Conservation (phyloP, 139 green algal species). For the Bryopsis sp. region DNA sequence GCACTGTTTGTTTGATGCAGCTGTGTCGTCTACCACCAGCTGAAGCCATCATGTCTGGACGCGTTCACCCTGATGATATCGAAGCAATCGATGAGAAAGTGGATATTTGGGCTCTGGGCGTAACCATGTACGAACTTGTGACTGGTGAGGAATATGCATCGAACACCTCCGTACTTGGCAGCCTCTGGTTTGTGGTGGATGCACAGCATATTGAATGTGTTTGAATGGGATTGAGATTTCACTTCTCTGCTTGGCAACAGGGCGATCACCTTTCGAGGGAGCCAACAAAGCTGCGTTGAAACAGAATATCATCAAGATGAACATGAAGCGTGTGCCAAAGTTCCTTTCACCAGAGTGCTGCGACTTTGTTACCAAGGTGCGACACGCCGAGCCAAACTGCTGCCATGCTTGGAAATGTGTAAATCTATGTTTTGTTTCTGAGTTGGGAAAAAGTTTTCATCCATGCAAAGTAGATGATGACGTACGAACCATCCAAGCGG, state of each 20-base stretch:
- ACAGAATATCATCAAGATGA: constrained; percentile 8
- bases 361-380: constrained; percentile 3
- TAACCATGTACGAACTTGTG: constrained; percentile 58
- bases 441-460: too few relatives aligned
- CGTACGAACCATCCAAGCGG: background rate
- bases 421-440: too few relatives aligned
- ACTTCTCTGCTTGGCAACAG: background rate
- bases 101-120: constrained; percentile 59
- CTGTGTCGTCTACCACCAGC: constrained; percentile 36
- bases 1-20: too few relatives aligned
- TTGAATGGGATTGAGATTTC: too few relatives aligned
- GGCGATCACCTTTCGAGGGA: constrained; percentile 9
- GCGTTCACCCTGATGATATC: constrained; percentile 36
- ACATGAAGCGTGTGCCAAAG: constrained; percentile 1
- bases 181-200: too few relatives aligned
- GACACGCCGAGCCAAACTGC: background rate
- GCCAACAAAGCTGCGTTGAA: constrained; percentile 8
- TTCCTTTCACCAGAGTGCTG: background rate
- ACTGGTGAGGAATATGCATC: constrained; percentile 27
- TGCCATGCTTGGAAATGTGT: background rate
- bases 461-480: background rate
- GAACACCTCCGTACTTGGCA: background rate
- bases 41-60: constrained; percentile 38
- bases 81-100: constrained; percentile 43
- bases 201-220: too few relatives aligned